A percentile compares a stretch with the other conserved stretches of the same genome.
phyloP scores from a whole-genome alignment of 2,329 filamentous ascomycete species.

The Aspergillus ustus region DNA sequence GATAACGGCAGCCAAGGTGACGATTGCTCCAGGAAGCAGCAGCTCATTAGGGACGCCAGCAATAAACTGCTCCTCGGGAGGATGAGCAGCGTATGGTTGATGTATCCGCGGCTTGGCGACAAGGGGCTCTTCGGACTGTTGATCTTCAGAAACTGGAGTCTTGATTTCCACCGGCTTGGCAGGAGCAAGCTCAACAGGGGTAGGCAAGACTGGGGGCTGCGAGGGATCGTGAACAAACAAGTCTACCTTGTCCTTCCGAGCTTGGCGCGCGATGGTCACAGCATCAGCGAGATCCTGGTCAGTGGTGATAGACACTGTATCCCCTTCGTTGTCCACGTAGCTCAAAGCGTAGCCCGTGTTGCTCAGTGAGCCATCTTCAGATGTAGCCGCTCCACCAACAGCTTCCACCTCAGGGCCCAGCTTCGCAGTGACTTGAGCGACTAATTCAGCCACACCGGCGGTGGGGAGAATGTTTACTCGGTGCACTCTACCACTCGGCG shows the following conservation, averaged over 20 bases:
- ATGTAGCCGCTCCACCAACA: slow-evolving; percentile 78
- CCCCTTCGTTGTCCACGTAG: slow-evolving; percentile 95
- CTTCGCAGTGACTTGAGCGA: slow-evolving; percentile 78
- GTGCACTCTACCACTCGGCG: slow-evolving; percentile 91
- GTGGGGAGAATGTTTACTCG: slow-evolving; percentile 82
- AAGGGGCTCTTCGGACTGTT: slow-evolving; percentile 52
- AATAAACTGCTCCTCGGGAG: slow-evolving; percentile 76
- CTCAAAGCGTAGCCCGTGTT: slow-evolving; percentile 85
- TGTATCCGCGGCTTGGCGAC: slow-evolving; percentile 46
- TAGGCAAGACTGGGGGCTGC: slow-evolving; percentile 77
- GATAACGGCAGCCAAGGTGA: slow-evolving; percentile 93
- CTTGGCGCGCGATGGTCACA: slow-evolving; percentile 78
- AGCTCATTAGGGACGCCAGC: slow-evolving; percentile 92
- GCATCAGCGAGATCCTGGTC: slow-evolving; percentile 92
- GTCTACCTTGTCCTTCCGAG: slow-evolving; percentile 88
- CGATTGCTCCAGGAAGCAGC: slow-evolving; percentile 89
- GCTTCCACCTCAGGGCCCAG: slow-evolving; percentile 80
- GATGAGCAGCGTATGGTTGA: slow-evolving; percentile 53
- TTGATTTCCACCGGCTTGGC: slow-evolving; percentile 54
- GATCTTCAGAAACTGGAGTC: slow-evolving; percentile 55
- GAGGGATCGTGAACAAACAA: slow-evolving; percentile 94
- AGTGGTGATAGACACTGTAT: slow-evolving; percentile 95
- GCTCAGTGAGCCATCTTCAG: slow-evolving; percentile 78
- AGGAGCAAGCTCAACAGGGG: slow-evolving; percentile 65
- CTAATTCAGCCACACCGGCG: slow-evolving; percentile 78